Conservation (phyloP, 2,329 filamentous ascomycete species). For the Thelonectria rubi region DNA sequence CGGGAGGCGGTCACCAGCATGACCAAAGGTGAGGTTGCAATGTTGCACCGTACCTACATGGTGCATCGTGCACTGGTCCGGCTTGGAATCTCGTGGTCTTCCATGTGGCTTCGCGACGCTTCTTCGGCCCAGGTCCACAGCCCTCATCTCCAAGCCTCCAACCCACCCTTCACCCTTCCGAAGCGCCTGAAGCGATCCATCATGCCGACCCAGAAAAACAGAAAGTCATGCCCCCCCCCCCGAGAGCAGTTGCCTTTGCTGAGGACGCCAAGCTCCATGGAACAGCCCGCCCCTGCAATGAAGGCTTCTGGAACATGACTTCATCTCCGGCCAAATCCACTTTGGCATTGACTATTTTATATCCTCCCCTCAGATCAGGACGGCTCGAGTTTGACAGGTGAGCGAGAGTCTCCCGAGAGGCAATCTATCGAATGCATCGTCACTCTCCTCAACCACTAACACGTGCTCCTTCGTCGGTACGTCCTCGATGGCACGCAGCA, state of each 20-base stretch:
- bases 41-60: background rate
- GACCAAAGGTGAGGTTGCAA: background rate
- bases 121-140: conserved; percentile 19
- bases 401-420: too few species aligned
- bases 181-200: conserved; percentile 10
- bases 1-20: background rate
- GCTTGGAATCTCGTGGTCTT: conserved; percentile 15
- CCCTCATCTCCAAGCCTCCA: conserved; percentile 14
- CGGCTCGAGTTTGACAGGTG: background rate
- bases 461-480: background rate
- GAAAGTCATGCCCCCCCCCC: background rate
- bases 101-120: conserved; percentile 26
- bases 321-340: conserved; percentile 34
- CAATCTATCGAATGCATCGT: background rate
- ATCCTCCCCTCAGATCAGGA: background rate
- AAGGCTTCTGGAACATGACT: conserved; percentile 41
- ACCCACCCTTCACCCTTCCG: conserved; percentile 7
- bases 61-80: background rate
- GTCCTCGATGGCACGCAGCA: background rate
- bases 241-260: background rate
- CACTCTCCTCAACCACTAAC: conserved; percentile 7
- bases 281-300: conserved; percentile 20
- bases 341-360: conserved; percentile 7
- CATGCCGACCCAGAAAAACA: conserved; percentile 8
- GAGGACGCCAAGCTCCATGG: conserved; percentile 13